Evolutionary conservation across 2,329 filamentous ascomycete species (phyloP).

Genomic region (Raffaelea arxii): DNA sequence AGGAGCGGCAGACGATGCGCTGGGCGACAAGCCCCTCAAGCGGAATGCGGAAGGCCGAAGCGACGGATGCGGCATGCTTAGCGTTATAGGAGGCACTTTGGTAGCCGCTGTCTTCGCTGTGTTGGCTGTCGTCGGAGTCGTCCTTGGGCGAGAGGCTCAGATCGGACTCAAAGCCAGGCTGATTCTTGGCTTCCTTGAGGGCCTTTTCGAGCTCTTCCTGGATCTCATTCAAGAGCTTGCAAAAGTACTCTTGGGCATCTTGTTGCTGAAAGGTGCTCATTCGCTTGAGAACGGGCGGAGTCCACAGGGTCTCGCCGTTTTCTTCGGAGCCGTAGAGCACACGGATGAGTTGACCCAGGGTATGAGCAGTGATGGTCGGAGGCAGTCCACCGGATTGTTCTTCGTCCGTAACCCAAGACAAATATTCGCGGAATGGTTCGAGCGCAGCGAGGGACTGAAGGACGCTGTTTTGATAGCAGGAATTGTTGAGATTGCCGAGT

Average conservation of each 20-base stretch:
- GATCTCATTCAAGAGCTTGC: slow-evolving; percentile 75
- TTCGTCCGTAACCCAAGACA: slow-evolving; percentile 36
- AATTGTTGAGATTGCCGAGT: slow-evolving; percentile 86
- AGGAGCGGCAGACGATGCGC: slow-evolving; percentile 75
- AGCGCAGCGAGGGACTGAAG: slow-evolving; percentile 77
- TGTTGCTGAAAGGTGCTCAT: slow-evolving; percentile 96
- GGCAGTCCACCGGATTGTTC: slow-evolving; percentile 16
- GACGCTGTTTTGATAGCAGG: slow-evolving; percentile 95
- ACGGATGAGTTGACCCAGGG: slow-evolving; percentile 56
- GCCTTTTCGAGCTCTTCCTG: slow-evolving; percentile 63
- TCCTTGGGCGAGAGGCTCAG: slow-evolving; percentile 13
- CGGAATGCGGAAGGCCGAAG: slow-evolving; percentile 52
- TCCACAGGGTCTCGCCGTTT: slow-evolving; percentile 72
- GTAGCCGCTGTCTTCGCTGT: slow-evolving; percentile 49
- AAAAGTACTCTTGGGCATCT: slow-evolving; percentile 95
- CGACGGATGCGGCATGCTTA: slow-evolving; percentile 25
- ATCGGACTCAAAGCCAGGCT: slow-evolving; percentile 30
- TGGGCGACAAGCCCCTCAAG: slow-evolving; percentile 83
- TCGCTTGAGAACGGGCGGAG: slow-evolving; percentile 69
- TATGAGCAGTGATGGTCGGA: slow-evolving; percentile 30
- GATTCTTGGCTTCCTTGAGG: slow-evolving; percentile 21
- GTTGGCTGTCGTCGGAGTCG: slow-evolving; percentile 37
- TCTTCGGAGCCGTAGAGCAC: slow-evolving; percentile 61
- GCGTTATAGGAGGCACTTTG: slow-evolving; percentile 33
- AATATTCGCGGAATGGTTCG: slow-evolving; percentile 56